phyloP scores from a whole-genome alignment of 441 rosid species.

The Rhodomyrtus psidioides region DNA sequence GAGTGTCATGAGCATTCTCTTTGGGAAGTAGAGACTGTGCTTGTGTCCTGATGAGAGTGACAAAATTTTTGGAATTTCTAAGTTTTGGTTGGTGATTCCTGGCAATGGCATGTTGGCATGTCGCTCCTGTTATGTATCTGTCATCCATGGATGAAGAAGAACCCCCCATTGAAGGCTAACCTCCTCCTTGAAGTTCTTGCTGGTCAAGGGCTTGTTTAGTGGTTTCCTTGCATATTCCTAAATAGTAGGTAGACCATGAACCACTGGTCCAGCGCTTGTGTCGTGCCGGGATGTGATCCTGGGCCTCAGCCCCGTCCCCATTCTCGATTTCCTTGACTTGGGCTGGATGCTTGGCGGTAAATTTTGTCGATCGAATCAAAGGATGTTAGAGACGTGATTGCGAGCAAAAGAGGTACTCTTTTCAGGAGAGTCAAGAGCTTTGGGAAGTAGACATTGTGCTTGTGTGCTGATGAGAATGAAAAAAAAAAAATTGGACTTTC shows the following conservation, averaged over 20 bases:
- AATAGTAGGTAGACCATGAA: background rate
- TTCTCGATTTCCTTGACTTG: background rate
- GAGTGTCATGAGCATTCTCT: constrained; percentile 33
- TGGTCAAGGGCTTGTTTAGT: background rate
- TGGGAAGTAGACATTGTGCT: constrained; percentile 9
- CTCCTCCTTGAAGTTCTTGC: background rate
- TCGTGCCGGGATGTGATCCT: background rate
- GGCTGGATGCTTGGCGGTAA: background rate
- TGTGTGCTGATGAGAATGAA: background rate
- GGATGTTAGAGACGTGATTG: constrained; percentile 26
- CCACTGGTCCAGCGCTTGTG: background rate
- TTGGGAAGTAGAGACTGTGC: constrained; percentile 17
- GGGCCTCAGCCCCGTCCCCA: fast-evolving
- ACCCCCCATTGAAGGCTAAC: background rate
- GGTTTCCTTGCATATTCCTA: background rate
- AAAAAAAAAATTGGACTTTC: background rate
- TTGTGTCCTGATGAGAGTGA: background rate
- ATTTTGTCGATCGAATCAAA: background rate
- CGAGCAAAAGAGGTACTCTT: constrained; percentile 30
- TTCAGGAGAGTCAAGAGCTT: constrained; percentile 29
- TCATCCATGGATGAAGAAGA: background rate
- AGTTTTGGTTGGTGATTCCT: background rate
- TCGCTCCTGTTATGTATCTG: background rate
- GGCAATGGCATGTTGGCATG: background rate
- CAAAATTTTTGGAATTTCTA: background rate